A percentile compares a stretch with the other conserved stretches of the same genome.
phyloP scores from a whole-genome alignment of 345 rosid genomes.

The Ceriops zippeliana region DNA sequence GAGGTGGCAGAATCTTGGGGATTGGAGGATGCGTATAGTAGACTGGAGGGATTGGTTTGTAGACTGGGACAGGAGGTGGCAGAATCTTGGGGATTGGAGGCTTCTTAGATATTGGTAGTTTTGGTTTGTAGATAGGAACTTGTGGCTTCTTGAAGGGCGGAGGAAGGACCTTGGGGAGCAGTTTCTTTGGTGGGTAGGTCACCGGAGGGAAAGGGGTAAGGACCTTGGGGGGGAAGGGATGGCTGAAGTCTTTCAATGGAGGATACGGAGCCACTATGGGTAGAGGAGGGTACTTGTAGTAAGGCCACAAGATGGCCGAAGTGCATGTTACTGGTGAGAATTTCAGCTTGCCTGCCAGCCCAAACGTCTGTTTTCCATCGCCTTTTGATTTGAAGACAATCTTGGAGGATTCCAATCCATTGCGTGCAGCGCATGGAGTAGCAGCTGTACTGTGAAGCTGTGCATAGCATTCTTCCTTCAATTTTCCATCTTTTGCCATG shows the following conservation, averaged over 20 bases:
- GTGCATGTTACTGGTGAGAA: conserved; percentile 16
- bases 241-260: neutral
- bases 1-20: too few relatives aligned
- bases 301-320: conserved; percentile 15
- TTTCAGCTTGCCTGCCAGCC: conserved; percentile 9
- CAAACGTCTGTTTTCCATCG: conserved; percentile 2
- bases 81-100: neutral
- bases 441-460: conserved; percentile 14
- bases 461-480: conserved; percentile 19
- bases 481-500: neutral
- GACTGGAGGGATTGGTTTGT: neutral
- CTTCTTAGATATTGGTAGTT: neutral
- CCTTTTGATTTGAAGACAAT: conserved; percentile 1
- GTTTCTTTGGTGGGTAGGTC: conserved; percentile 7
- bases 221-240: neutral
- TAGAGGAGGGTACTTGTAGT: conserved; percentile 9
- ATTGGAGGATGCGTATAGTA: neutral
- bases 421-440: conserved; percentile 7
- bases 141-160: neutral
- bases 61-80: neutral
- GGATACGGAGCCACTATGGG: neutral
- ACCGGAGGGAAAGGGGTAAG: conserved; percentile 6
- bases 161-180: conserved; percentile 1
- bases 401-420: conserved; percentile 14
- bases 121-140: neutral